Evolutionary conservation across 2,329 filamentous ascomycete species (phyloP).

Genomic region (Neopestalotiopsis rosae): DNA sequence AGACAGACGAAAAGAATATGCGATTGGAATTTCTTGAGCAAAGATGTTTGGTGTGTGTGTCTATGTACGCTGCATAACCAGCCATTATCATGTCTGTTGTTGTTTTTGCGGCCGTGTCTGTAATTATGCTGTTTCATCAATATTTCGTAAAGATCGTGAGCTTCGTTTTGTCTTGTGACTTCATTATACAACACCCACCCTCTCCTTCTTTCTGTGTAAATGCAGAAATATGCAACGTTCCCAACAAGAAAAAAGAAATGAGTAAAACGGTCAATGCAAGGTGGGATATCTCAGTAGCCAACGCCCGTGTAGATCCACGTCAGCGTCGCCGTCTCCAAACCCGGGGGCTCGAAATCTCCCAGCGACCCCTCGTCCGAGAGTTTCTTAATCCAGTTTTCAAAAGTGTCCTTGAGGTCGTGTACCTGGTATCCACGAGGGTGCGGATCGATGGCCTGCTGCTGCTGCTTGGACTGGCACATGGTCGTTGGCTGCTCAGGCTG

Average conservation of each 20-base stretch:
- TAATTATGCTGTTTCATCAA: not conserved
- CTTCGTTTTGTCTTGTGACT: not conserved
- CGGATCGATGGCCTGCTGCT: constrained; percentile 32
- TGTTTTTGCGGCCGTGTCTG: not conserved
- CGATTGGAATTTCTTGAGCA: not conserved
- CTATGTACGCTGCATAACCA: not conserved
- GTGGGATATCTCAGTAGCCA: constrained; percentile 13
- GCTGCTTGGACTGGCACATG: constrained; percentile 30
- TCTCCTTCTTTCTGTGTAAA: too few species aligned
- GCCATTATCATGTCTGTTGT: not conserved
- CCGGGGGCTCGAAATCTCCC: constrained; percentile 27
- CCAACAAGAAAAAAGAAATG: too few species aligned
- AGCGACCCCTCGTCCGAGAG: constrained; percentile 24
- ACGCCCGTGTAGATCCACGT: constrained; percentile 38
- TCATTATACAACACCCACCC: not conserved
- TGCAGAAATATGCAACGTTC: too few species aligned
- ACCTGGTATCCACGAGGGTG: constrained; percentile 35
- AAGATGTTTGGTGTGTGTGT: not conserved
- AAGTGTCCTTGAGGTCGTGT: constrained; percentile 33
- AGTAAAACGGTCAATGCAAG: too few species aligned
- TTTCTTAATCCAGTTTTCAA: constrained; percentile 35
- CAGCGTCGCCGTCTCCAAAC: constrained; percentile 36
- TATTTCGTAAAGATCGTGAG: not conserved
- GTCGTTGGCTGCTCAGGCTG: constrained; percentile 16
- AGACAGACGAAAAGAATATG: not conserved